phyloP scores from a whole-genome alignment of 345 rosid genomes.

The Reutealis trisperma region DNA sequence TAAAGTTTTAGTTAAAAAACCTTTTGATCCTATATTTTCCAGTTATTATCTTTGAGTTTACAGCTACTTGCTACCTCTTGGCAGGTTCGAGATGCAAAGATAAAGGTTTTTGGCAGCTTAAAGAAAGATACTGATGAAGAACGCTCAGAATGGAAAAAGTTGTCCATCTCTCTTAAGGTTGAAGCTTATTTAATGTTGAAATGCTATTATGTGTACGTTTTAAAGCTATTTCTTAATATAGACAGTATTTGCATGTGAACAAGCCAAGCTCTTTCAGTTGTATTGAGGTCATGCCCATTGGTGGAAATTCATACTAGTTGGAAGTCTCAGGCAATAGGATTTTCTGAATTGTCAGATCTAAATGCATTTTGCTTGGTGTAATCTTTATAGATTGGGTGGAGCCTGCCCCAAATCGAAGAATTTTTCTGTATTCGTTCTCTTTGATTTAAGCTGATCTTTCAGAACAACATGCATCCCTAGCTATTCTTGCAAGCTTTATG shows the following conservation, averaged over 20 bases:
- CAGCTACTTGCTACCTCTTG: conserved; percentile 22
- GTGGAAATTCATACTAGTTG: not conserved
- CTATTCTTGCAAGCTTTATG: not conserved
- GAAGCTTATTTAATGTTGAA: not conserved
- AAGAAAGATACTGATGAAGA: conserved; percentile 82
- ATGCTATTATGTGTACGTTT: not conserved
- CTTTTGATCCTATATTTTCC: conserved; percentile 4
- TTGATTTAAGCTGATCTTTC: not conserved
- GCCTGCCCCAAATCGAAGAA: not conserved
- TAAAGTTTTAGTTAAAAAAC: not conserved
- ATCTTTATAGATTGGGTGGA: not conserved
- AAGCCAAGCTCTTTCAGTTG: not conserved
- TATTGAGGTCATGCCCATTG: not conserved
- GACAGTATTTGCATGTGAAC: not conserved
- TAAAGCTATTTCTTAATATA: not conserved
- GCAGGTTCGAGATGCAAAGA: conserved; percentile 86
- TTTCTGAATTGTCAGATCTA: not conserved
- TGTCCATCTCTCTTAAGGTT: conserved; percentile 73
- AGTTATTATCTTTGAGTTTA: conserved; percentile 1
- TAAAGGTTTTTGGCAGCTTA: conserved; percentile 68
- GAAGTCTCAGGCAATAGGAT: not conserved
- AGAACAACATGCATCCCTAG: not conserved
- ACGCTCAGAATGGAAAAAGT: conserved; percentile 69
- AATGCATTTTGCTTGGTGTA: not conserved
- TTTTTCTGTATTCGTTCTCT: not conserved